Evolutionary conservation across 2,329 filamentous ascomycete species (phyloP).

Genomic region (Lasiodiplodia sp.): DNA sequence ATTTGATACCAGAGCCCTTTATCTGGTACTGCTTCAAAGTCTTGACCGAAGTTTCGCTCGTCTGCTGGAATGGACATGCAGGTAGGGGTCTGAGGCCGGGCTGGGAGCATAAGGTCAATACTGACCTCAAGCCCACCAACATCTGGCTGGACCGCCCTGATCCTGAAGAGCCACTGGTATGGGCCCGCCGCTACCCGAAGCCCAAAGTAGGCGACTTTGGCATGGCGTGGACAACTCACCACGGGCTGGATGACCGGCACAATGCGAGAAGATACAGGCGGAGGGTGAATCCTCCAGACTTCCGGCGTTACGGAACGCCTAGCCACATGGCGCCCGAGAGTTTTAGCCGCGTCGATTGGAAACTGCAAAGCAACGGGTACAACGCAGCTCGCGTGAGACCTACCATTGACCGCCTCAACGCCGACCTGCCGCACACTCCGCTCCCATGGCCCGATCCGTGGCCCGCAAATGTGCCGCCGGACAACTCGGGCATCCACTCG

Average conservation of each 20-base stretch:
- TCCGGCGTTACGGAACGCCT: not conserved
- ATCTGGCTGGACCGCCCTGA: not conserved
- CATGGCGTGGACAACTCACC: not conserved
- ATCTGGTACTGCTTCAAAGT: constrained; percentile 15
- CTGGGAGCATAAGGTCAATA: constrained; percentile 5
- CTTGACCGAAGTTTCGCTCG: not conserved
- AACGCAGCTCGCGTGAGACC: not conserved
- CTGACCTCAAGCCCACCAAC: constrained; percentile 6
- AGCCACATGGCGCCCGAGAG: constrained; percentile 1
- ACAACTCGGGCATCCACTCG: not conserved
- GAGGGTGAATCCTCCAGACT: not conserved
- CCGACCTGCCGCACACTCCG: not conserved
- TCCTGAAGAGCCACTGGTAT: not conserved
- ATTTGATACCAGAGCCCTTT: not conserved
- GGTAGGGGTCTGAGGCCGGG: not conserved
- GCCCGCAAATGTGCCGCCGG: not conserved
- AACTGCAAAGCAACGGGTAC: not conserved
- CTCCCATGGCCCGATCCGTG: not conserved
- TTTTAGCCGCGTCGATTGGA: not conserved
- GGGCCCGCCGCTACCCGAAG: not conserved
- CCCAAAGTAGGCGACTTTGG: constrained; percentile 4
- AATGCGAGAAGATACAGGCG: not conserved
- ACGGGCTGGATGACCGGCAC: not conserved
- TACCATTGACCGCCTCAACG: not conserved
- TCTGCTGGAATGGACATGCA: constrained; percentile 5